Evolutionary conservation across 345 rosid genomes (phyloP).

Genomic region (Dimocarpus longan): DNA sequence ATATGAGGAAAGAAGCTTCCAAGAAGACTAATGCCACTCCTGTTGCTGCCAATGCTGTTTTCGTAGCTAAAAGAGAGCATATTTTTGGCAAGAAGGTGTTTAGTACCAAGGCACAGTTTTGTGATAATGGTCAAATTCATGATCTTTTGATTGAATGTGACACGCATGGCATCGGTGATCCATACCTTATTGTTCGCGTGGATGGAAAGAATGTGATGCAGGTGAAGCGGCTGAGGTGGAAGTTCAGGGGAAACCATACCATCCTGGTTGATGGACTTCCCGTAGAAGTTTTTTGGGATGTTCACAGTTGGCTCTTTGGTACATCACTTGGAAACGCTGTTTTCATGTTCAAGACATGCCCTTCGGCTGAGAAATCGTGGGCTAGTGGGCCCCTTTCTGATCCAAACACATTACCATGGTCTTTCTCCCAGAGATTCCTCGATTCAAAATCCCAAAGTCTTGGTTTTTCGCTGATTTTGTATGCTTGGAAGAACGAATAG

Average conservation of each 20-base stretch:
- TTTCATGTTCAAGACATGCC: conserved; percentile 89
- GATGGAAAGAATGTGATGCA: conserved; percentile 81
- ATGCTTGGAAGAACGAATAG: conserved; percentile 95
- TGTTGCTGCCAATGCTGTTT: conserved; percentile 44
- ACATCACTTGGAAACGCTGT: conserved; percentile 74
- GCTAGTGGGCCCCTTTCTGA: conserved; percentile 55
- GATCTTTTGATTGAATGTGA: conserved; percentile 76
- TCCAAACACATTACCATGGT: conserved; percentile 48
- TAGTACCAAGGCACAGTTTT: conserved; percentile 72
- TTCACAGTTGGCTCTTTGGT: conserved; percentile 87
- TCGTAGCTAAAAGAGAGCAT: conserved; percentile 82
- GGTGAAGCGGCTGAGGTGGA: conserved; percentile 80
- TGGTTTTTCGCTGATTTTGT: conserved; percentile 77
- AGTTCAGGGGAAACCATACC: conserved; percentile 83
- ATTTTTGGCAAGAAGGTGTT: conserved; percentile 73
- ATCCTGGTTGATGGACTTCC: conserved; percentile 74
- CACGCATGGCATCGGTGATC: conserved; percentile 50
- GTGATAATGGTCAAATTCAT: conserved; percentile 62
- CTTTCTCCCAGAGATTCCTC: conserved; percentile 63
- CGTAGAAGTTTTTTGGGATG: conserved; percentile 92
- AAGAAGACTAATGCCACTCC: conserved; percentile 62
- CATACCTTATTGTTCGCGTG: conserved; percentile 67
- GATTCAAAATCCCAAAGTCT: conserved; percentile 66
- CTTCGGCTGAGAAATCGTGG: conserved; percentile 71
- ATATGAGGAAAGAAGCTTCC: conserved; percentile 84